Conservation (phyloP, 2,329 filamentous ascomycete species). For the Paracorniculantispora psalliotae region DNA sequence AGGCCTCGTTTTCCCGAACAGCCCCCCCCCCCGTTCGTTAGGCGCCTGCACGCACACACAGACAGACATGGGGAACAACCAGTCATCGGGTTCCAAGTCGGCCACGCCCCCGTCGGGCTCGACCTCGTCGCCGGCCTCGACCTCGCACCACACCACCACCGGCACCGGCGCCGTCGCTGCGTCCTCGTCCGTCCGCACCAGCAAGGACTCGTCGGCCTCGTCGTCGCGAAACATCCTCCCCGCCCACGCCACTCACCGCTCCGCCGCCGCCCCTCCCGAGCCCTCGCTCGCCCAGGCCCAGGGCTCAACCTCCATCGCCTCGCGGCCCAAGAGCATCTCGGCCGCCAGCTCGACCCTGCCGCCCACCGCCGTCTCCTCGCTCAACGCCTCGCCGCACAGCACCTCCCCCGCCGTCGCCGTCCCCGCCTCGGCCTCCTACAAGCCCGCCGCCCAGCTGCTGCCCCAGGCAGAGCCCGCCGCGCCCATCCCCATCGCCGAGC, state of each 20-base stretch:
- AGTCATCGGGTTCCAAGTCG: constrained; percentile 34
- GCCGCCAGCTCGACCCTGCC: constrained; percentile 29
- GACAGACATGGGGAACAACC: constrained; percentile 33
- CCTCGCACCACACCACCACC: background rate
- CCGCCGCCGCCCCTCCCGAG: constrained; percentile 56
- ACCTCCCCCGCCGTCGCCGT: constrained; percentile 27
- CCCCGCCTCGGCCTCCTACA: constrained; percentile 16
- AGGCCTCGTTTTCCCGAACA: background rate
- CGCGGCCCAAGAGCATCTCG: constrained; percentile 35
- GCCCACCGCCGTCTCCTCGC: constrained; percentile 44
- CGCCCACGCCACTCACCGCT: constrained; percentile 50
- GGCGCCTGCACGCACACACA: background rate
- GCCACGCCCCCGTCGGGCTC: constrained; percentile 26
- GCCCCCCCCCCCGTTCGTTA: too few relatives aligned
- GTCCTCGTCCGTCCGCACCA: constrained; percentile 10
- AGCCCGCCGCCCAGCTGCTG: constrained; percentile 27
- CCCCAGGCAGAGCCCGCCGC: constrained; percentile 48
- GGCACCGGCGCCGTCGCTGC: background rate
- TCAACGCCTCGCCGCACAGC: constrained; percentile 43
- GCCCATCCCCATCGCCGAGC: constrained; percentile 23
- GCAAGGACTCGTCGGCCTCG: constrained; percentile 24
- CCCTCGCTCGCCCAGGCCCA: constrained; percentile 57
- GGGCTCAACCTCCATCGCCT: constrained; percentile 47
- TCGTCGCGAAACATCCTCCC: constrained; percentile 45
- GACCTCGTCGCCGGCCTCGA: constrained; percentile 13